phyloP scores from a whole-genome alignment of 2,329 filamentous ascomycete species.

The Didymella arachidicola region DNA sequence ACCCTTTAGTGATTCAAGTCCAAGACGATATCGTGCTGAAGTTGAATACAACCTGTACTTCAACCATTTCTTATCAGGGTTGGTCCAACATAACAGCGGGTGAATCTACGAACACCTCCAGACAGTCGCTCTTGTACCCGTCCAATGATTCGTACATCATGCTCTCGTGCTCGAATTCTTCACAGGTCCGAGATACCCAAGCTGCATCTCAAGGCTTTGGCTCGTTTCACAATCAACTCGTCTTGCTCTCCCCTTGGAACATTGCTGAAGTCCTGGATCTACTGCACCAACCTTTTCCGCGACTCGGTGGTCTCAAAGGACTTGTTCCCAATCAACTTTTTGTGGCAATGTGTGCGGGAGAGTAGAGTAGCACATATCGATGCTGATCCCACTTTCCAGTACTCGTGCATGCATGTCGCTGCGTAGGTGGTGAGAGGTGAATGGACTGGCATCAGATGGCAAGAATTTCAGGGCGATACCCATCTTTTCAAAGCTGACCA shows the following conservation, averaged over 20 bases:
- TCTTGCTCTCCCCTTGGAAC: neutral
- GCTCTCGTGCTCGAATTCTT: conserved; percentile 2
- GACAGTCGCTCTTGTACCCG: neutral
- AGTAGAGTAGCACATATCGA: conserved; percentile 28
- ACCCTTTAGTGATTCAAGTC: conserved; percentile 5
- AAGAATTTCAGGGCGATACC: conserved; percentile 27
- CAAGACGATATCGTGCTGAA: neutral
- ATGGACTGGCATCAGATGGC: conserved; percentile 2
- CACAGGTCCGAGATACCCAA: conserved; percentile 24
- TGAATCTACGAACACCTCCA: conserved; percentile 1
- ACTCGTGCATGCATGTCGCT: conserved; percentile 23
- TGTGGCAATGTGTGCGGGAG: conserved; percentile 23
- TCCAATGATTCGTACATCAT: conserved; percentile 5
- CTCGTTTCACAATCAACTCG: conserved; percentile 14
- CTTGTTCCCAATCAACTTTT: conserved; percentile 22
- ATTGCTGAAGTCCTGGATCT: conserved; percentile 16
- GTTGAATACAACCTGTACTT: neutral
- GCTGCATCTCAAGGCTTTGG: conserved; percentile 20
- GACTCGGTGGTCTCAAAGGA: conserved; percentile 15
- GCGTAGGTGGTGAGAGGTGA: conserved; percentile 26
- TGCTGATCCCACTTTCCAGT: conserved; percentile 20
- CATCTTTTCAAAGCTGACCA: conserved; percentile 23
- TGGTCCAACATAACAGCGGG: conserved; percentile 5
- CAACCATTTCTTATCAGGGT: neutral
- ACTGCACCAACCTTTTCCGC: conserved; percentile 14